Percentiles rank a stretch among this genome's conserved stretches.
phyloP scores from a whole-genome alignment of 192 early-diverging fungal species.

The Podila epicladia region DNA sequence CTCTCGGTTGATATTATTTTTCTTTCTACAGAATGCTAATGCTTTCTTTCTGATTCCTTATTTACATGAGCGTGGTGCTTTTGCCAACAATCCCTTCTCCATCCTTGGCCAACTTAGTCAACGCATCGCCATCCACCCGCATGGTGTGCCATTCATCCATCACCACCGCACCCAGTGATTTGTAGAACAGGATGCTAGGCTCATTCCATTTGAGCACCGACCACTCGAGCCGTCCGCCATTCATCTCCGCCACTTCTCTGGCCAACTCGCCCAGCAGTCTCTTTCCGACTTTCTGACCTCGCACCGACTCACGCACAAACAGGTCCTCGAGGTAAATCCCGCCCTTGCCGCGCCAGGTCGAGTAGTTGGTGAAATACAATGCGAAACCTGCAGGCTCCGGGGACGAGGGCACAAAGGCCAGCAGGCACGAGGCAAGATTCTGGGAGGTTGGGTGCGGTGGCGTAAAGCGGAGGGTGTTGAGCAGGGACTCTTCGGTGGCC shows the following conservation, averaged over 20 bases:
- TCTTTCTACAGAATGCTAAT: no score
- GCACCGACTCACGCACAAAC: conserved; percentile 70
- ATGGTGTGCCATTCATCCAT: conserved; percentile 83
- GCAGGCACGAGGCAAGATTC: conserved; percentile 56
- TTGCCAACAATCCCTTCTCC: conserved; percentile 26
- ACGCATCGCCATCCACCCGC: conserved; percentile 68
- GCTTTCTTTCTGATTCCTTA: no score
- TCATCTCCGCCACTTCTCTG: conserved; percentile 64
- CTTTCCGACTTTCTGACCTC: conserved; percentile 76
- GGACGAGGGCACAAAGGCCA: conserved; percentile 9
- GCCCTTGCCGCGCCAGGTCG: conserved; percentile 74
- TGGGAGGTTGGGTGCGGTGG: conserved; percentile 71
- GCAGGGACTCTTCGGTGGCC: conserved; percentile 73
- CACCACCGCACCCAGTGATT: conserved; percentile 70
- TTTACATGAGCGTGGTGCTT: conserved; percentile 38
- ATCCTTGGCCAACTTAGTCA: conserved; percentile 59
- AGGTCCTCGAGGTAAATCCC: conserved; percentile 92
- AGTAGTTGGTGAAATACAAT: conserved; percentile 89
- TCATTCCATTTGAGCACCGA: conserved; percentile 87
- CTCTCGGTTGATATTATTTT: no score
- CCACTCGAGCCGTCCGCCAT: conserved; percentile 88
- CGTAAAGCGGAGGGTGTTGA: conserved; percentile 70
- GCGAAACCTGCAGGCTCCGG: conserved; percentile 76
- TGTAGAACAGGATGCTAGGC: conserved; percentile 82
- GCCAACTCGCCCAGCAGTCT: conserved; percentile 75